Evolutionary conservation across 352 stramenopile genomes (phyloP), one percentile per base, ranked within the genome.

Genomic region (Globisporangium nunn): DNA sequence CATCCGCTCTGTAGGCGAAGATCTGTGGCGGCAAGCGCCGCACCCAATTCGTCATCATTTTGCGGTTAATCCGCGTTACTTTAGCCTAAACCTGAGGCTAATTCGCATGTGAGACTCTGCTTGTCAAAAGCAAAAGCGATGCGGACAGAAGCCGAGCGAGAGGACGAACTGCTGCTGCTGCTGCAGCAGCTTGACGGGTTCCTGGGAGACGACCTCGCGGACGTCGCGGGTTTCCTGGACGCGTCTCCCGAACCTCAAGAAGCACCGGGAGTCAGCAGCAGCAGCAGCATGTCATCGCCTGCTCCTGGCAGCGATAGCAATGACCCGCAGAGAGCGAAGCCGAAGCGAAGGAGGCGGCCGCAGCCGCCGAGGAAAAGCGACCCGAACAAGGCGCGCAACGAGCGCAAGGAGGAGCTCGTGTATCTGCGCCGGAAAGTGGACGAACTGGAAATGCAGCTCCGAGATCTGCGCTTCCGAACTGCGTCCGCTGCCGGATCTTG

Each of bases 301-400:
- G 17, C 40, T 45, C 17, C 40, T 12, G 8, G 40, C 31, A 8
- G 8, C 31, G 31, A 37, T 8, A 41, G 10, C 10, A 17, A 41
- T 4, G 11, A 41, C 2, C 37, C 4, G 37, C 37, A 17, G 37
- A 15, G 2, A 41, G 37, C 5, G 37, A 41, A 12, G 37, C 37
- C 5, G 5, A 10, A 14, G 35, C 35, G 37, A 3, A 12, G 2
- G 37, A 41, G 37, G 37, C 37, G 11, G 8, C 37, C n/a, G 11
- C 41, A 78, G 63, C 73, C 65, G 4, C 44, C 66, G 5, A 63
- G 64, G 2, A 52, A 51, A 41, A 60, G 72, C 50, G 74, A 63
- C 45, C 50, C 51, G 33, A 63, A 63, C 51, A 58, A 63, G 29
- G 44, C 58, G 35, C 58, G 58, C 43, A 37, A 58, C 39, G 58